A percentile compares a stretch with the other conserved stretches of the same genome.
These are phyloP conservation scores for Amphirosellinia nigrospora DNA, from an alignment of 495 filamentous ascomycete genomes.

Conservation along the genomic window DNA sequence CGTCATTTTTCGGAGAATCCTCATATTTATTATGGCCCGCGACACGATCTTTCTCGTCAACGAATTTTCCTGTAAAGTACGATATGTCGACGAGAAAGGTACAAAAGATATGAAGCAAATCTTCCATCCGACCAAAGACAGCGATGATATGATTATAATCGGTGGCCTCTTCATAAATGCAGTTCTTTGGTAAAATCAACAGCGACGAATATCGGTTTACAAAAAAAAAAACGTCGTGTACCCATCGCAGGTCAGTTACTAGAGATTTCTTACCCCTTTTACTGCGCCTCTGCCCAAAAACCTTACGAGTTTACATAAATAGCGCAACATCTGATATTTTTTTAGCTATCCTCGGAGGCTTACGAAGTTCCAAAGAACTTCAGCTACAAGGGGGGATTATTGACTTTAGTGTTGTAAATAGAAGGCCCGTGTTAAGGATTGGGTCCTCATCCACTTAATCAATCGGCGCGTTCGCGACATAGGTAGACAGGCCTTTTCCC, in stretches of 20 bases:
- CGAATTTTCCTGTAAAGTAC: background rate
- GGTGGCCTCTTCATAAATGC: background rate
- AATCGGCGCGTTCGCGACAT: background rate
- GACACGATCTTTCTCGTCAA: background rate
- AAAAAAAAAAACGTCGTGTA: background rate
- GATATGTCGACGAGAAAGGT: background rate
- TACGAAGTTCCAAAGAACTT: background rate
- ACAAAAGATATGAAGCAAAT: background rate
- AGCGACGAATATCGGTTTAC: background rate
- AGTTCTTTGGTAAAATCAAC: background rate
- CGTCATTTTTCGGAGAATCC: background rate
- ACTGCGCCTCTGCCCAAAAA: no score
- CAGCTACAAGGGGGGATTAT: background rate
- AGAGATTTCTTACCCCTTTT: background rate
- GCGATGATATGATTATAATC: background rate
- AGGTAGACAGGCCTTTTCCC: background rate
- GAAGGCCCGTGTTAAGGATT: constrained; percentile 1
- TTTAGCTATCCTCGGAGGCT: no score
- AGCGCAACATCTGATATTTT: no score
- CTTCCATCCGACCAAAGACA: background rate
- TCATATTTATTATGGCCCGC: background rate
- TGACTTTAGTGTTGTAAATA: background rate
- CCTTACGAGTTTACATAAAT: no score
- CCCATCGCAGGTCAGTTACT: background rate
- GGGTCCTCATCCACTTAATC: constrained; percentile 5